Evolutionary conservation across 1,284 basidiomycete genomes (phyloP), one percentile per base, ranked within the genome.

Genomic region (Tetrapyrgos nigripes): DNA sequence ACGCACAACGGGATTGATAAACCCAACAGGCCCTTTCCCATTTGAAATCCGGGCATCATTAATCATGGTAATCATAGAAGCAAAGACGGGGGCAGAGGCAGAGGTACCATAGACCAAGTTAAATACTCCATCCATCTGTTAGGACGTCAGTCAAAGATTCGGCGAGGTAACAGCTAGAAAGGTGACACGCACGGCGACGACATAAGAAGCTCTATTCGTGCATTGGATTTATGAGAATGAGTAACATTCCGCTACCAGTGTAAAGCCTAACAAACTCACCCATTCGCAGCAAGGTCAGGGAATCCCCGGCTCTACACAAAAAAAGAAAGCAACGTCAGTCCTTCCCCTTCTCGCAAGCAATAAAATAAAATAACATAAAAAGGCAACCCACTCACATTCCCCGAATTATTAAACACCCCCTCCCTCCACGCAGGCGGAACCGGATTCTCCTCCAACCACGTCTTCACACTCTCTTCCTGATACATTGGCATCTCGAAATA

Each of bases 81-180:
- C 78, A 59, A 85, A 74, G 3, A 82, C 79, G 1, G 86, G 86
- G 10, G 80, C 65, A 3, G 84, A 78, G 1, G 83, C 83, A 24
- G 82, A 83, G 6, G 85, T 87, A 21, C 85, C 85, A 40, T 74
- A 80, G 47, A 81, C 68, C 46, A 67, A 63, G 8, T 46, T 47
- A 13, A 63, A 61, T 19, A 64, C 44, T 2, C 58, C 50, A 14
- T 73, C 73, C 4, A 53, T 61, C 57, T 64, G 45, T 63, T 61
- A 62, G 65, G 72, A 69, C 51, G 66, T 64, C 51, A 70, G 60
- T 81, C 79, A 29, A 24, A 43, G n/a, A 35, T n/a, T 0, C 19
- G 10, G 40, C 48, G 19, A 27, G 1, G 10, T 2, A 6, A 19
- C 14, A 21, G 3, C n/a, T n/a, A n/a, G 13, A 3, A 24, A 17